phyloP scores from a whole-genome alignment of 352 stramenopile genomes.

The Globisporangium canariense region DNA sequence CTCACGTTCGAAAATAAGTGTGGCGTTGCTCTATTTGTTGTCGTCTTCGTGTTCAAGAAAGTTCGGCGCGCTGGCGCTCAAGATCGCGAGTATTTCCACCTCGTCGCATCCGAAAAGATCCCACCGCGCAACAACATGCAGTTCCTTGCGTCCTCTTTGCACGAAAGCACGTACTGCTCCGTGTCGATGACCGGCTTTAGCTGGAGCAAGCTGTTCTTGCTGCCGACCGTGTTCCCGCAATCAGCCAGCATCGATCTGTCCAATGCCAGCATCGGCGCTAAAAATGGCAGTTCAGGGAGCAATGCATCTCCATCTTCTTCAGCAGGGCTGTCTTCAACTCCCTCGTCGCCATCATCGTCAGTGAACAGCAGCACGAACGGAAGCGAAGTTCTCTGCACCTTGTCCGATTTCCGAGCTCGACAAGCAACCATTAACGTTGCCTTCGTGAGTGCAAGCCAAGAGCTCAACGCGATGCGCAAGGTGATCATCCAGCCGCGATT shows the following conservation, averaged over 20 bases:
- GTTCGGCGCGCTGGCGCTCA: constrained; percentile 46
- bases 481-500: constrained; percentile 68
- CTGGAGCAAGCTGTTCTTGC: constrained; percentile 73
- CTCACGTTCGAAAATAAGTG: constrained; percentile 82
- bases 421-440: constrained; percentile 64
- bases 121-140: constrained; percentile 41
- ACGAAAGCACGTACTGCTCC: constrained; percentile 73
- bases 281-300: neutral
- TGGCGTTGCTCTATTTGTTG: constrained; percentile 53
- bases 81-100: constrained; percentile 70
- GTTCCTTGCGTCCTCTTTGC: constrained; percentile 64
- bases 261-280: constrained; percentile 8
- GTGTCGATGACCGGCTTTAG: constrained; percentile 75
- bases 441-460: constrained; percentile 44
- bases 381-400: constrained; percentile 38
- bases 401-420: constrained; percentile 56
- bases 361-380: constrained; percentile 10
- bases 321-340: constrained; percentile 15
- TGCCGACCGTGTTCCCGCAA: constrained; percentile 33
- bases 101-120: constrained; percentile 68
- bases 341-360: constrained; percentile 14
- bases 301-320: neutral
- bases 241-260: constrained; percentile 11
- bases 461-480: constrained; percentile 43
- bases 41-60: constrained; percentile 83